Evolutionary conservation across 2,329 filamentous ascomycete genomes (phyloP).

Genomic region (Aspergillus pseudotamarii): DNA sequence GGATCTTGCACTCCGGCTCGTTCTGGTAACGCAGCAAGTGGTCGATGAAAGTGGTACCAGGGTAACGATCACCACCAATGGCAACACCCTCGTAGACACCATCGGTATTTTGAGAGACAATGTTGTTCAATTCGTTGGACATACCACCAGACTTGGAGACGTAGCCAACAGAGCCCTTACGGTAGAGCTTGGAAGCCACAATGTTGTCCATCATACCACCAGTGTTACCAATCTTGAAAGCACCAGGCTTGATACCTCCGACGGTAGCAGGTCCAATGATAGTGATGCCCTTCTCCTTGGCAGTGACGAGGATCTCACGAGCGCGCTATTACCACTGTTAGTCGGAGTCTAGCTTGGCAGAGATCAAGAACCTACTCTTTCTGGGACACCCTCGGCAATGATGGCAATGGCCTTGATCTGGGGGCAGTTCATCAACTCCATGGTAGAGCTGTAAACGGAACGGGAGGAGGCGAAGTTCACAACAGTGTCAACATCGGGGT

Average conservation of each 20-base stretch:
- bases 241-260: conserved; percentile 98
- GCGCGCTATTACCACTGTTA: conserved; percentile 66
- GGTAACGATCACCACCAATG: conserved; percentile 98
- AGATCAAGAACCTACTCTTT: conserved; percentile 66
- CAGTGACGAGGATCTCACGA: conserved; percentile 95
- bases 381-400: conserved; percentile 98
- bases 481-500: conserved; percentile 93
- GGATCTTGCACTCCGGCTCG: conserved; percentile 97
- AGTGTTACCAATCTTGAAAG: conserved; percentile 99
- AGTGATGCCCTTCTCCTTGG: conserved; percentile 97
- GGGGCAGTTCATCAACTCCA: conserved; percentile 96
- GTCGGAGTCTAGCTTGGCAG: neutral
- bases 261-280: conserved; percentile 98
- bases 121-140: conserved; percentile 99
- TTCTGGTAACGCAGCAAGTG: conserved; percentile 95
- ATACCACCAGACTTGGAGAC: conserved; percentile 99
- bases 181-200: conserved; percentile 99
- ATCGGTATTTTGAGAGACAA: conserved; percentile 92
- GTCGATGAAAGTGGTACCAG: conserved; percentile 98
- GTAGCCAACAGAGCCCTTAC: conserved; percentile 97
- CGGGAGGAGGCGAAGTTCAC: conserved; percentile 99
- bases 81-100: conserved; percentile 99
- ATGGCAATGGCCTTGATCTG: conserved; percentile 99
- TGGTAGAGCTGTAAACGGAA: conserved; percentile 96
- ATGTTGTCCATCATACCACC: conserved; percentile 99